These are phyloP conservation scores for Omphalotus guepiniiformis DNA, from an alignment of 768 basidiomycete species.

Conservation along the genomic window DNA sequence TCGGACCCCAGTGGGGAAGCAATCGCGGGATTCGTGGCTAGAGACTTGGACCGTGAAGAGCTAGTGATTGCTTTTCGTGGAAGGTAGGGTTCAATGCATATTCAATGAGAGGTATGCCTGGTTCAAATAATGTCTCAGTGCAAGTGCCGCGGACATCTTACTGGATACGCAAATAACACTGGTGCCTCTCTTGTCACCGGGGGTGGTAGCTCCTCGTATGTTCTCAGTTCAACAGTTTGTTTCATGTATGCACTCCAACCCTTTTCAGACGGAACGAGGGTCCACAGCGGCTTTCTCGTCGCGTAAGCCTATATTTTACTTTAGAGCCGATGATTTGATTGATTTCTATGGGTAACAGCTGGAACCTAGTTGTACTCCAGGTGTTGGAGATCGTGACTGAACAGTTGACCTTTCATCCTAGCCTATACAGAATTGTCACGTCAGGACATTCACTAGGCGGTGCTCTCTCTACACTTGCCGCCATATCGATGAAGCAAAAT, in stretches of 20 bases:
- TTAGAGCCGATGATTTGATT: not conserved
- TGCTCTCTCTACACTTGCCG: slow-evolving; percentile 44
- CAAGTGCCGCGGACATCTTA: slow-evolving; percentile 36
- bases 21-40: slow-evolving; percentile 46
- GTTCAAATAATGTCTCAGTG: slow-evolving; percentile 20
- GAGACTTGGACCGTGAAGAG: slow-evolving; percentile 41
- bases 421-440: slow-evolving; percentile 35
- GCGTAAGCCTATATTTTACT: slow-evolving; percentile 29
- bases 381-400: slow-evolving; percentile 31
- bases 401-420: slow-evolving; percentile 32
- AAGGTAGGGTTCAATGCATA: slow-evolving; percentile 30
- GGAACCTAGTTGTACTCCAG: slow-evolving; percentile 43
- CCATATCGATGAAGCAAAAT: slow-evolving; percentile 38
- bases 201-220: slow-evolving; percentile 38
- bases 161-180: slow-evolving; percentile 39
- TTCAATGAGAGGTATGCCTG: not conserved
- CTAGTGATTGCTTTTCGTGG: slow-evolving; percentile 47
- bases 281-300: slow-evolving; percentile 48
- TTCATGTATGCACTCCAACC: too few relatives aligned
- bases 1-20: slow-evolving; percentile 34
- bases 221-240: not conserved
- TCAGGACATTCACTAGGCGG: slow-evolving; percentile 56
- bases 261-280: slow-evolving; percentile 33
- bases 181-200: slow-evolving; percentile 40
- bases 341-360: slow-evolving; percentile 30